Evolutionary conservation across 768 basidiomycete species (phyloP).

Genomic region (Infundibulicybe gibba): DNA sequence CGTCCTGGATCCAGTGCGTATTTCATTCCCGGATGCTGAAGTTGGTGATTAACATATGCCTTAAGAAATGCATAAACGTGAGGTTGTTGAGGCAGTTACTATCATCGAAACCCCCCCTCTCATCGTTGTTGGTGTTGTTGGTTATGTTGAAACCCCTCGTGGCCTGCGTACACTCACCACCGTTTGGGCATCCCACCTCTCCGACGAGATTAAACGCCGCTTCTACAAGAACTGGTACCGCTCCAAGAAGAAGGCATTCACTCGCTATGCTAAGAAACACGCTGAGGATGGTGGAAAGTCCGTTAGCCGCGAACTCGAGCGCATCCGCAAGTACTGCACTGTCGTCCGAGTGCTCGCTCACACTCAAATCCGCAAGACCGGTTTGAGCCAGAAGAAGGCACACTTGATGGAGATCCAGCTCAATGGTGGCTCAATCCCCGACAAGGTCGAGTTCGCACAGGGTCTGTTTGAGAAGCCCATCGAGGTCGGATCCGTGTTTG

Average conservation of each 20-base stretch:
- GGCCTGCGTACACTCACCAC: slow-evolving; percentile 98
- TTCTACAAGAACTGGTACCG: slow-evolving; percentile 99
- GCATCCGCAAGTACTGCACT: slow-evolving; percentile 99
- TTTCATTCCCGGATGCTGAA: neutral
- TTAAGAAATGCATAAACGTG: slow-evolving; percentile 99
- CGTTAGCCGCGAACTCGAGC: slow-evolving; percentile 92
- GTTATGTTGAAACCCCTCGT: slow-evolving; percentile 99
- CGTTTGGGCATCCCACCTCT: slow-evolving; percentile 97
- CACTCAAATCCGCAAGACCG: slow-evolving; percentile 98
- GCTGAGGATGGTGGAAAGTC: slow-evolving; percentile 93
- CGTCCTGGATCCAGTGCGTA: slow-evolving; percentile 97
- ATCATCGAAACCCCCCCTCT: slow-evolving; percentile 96
- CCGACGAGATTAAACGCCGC: slow-evolving; percentile 96
- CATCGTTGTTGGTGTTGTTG: slow-evolving; percentile 96
- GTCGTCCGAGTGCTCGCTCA: slow-evolving; percentile 99
- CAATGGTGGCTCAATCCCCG: slow-evolving; percentile 92
- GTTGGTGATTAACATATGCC: slow-evolving; percentile 1
- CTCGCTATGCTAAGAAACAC: slow-evolving; percentile 99
- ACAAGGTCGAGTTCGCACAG: slow-evolving; percentile 96
- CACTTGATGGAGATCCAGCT: slow-evolving; percentile 99
- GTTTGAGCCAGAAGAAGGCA: slow-evolving; percentile 98
- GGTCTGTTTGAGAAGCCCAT: slow-evolving; percentile 96
- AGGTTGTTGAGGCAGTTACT: slow-evolving; percentile 97
- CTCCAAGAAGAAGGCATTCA: slow-evolving; percentile 99
- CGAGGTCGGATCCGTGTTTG: slow-evolving; percentile 82